Percentiles rank a stretch among this genome's conserved stretches.
Conservation (phyloP, 2,329 filamentous ascomycete species). For the Cladosporium sp. region DNA sequence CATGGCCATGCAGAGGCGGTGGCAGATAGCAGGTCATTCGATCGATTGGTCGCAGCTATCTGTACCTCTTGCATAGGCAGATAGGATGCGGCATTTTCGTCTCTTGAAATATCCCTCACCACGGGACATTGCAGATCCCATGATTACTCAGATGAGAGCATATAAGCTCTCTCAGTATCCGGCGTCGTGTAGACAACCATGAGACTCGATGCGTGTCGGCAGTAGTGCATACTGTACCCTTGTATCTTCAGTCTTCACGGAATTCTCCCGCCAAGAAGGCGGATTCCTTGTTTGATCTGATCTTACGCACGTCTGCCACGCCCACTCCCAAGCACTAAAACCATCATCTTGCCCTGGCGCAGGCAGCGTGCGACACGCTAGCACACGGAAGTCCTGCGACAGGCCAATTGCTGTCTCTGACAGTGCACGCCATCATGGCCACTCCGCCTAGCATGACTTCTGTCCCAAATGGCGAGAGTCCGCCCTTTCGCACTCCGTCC, state of each 20-base stretch:
- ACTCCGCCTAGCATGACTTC: background rate
- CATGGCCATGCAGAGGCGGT: too few relatives aligned
- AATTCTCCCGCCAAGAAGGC: background rate
- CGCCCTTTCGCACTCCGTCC: slow-evolving; percentile 2
- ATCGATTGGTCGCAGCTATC: background rate
- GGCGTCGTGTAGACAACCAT: too few relatives aligned
- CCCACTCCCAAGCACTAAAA: background rate
- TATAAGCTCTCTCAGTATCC: too few relatives aligned
- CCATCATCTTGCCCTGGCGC: background rate
- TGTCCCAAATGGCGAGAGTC: background rate
- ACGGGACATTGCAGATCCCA: background rate
- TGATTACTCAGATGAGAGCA: too few relatives aligned
- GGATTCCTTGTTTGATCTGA: background rate
- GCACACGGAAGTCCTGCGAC: background rate
- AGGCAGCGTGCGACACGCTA: background rate
- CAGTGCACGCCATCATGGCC: background rate
- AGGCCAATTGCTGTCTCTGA: background rate
- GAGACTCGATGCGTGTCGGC: too few relatives aligned
- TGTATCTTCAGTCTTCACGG: background rate
- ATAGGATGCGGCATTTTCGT: background rate
- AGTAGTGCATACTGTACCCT: too few relatives aligned
- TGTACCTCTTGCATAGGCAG: background rate
- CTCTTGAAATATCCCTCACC: background rate
- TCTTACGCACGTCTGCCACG: background rate
- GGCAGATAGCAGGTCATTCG: background rate